Evolutionary conservation across 2,329 filamentous ascomycete species (phyloP).

Genomic region (Dactylellina sp.): DNA sequence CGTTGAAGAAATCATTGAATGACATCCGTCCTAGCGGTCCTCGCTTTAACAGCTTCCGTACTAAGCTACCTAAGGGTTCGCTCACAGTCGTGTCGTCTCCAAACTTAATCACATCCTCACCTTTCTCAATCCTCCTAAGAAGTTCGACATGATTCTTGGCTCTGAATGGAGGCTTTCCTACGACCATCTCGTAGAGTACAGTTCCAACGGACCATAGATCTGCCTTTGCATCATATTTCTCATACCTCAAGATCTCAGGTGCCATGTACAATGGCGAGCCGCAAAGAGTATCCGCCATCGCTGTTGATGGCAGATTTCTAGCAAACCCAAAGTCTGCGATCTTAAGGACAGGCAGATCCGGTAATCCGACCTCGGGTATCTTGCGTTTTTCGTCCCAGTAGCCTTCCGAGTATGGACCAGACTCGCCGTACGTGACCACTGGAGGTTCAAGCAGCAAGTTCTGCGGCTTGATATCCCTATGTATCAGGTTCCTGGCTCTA

Average conservation of each 20-base stretch:
- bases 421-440: slow-evolving; percentile 67
- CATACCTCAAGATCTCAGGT: slow-evolving; percentile 94
- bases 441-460: slow-evolving; percentile 87
- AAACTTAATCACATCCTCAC: slow-evolving; percentile 87
- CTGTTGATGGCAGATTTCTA: slow-evolving; percentile 87
- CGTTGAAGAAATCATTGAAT: slow-evolving; percentile 86
- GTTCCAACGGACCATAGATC: slow-evolving; percentile 98
- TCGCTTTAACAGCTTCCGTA: slow-evolving; percentile 83
- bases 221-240: slow-evolving; percentile 96
- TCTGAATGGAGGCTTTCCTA: slow-evolving; percentile 87
- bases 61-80: slow-evolving; percentile 67
- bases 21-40: slow-evolving; percentile 85
- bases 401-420: slow-evolving; percentile 73
- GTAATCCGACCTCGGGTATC: slow-evolving; percentile 81
- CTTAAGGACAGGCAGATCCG: slow-evolving; percentile 93
- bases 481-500: slow-evolving; percentile 84
- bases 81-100: slow-evolving; percentile 79
- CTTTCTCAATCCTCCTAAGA: slow-evolving; percentile 88
- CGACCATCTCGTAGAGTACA: slow-evolving; percentile 94
- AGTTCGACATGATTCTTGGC: slow-evolving; percentile 95
- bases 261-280: slow-evolving; percentile 99
- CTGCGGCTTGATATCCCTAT: slow-evolving; percentile 97
- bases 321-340: slow-evolving; percentile 99
- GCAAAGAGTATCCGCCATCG: slow-evolving; percentile 93
- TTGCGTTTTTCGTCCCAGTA: slow-evolving; percentile 73